phyloP scores from a whole-genome alignment of 2,329 filamentous ascomycete genomes.

The Metarhizium robertsii region DNA sequence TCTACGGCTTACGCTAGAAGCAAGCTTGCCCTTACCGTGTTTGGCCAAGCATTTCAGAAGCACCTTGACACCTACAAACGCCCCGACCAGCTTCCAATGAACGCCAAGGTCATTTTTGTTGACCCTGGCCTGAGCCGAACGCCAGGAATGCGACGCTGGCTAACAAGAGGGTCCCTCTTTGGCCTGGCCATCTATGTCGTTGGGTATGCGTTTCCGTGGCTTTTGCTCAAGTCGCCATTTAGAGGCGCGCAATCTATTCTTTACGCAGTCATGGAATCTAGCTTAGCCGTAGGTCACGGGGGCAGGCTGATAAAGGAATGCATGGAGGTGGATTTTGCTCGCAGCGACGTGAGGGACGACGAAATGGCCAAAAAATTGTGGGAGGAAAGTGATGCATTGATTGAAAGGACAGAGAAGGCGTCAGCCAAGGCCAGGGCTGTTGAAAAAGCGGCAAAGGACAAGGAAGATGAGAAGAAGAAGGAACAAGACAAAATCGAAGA shows the following conservation, averaged over 20 bases:
- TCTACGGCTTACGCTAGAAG: conserved; percentile 52
- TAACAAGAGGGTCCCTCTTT: conserved; percentile 75
- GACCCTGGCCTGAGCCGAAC: conserved; percentile 82
- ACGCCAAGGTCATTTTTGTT: conserved; percentile 73
- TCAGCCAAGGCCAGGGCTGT: conserved; percentile 48
- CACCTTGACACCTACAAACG: conserved; percentile 78
- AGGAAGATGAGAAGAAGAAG: conserved; percentile 22
- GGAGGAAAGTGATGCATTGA: conserved; percentile 78
- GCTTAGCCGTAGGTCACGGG: conserved; percentile 53
- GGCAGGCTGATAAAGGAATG: conserved; percentile 84
- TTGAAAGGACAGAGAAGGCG: conserved; percentile 74
- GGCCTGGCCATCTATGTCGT: conserved; percentile 69
- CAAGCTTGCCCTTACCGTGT: conserved; percentile 77
- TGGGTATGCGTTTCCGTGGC: conserved; percentile 74
- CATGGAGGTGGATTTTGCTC: conserved; percentile 60
- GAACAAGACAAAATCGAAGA: conserved; percentile 23
- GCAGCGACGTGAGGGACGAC: conserved; percentile 70
- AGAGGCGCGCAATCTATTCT: conserved; percentile 83
- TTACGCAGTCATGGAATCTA: conserved; percentile 74
- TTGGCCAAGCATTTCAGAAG: conserved; percentile 85
- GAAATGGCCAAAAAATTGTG: conserved; percentile 75
- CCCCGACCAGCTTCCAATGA: conserved; percentile 74
- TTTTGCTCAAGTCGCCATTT: conserved; percentile 75
- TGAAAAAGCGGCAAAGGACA: conserved; percentile 28
- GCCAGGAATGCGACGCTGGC: conserved; percentile 77